A percentile compares a stretch with the other conserved stretches of the same genome.
phyloP scores from a whole-genome alignment of 345 rosid genomes.

The Populus simonii region DNA sequence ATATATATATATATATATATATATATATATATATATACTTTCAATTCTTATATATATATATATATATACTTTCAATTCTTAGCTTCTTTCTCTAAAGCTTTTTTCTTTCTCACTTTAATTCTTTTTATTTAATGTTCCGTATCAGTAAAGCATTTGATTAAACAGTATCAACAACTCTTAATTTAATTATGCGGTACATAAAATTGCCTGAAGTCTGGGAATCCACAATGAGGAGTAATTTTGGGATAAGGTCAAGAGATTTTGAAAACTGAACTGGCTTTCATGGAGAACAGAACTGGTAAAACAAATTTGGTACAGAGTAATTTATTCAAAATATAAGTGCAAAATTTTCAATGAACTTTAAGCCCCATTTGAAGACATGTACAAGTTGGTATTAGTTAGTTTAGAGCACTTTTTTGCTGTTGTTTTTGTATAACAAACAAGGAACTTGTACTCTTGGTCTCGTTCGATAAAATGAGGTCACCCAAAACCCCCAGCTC shows the following conservation, averaged over 20 bases:
- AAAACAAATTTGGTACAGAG: neutral
- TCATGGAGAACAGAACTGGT: neutral
- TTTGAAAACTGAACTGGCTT: too few species aligned
- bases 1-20: too few species aligned
- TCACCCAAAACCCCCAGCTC: constrained; percentile 6
- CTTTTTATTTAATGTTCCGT: too few species aligned
- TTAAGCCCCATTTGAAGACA: neutral
- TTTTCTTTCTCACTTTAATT: too few species aligned
- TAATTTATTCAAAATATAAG: neutral
- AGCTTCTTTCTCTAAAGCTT: too few species aligned
- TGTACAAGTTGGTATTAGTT: neutral
- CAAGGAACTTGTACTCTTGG: neutral
- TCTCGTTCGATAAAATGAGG: neutral
- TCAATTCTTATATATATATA: too few species aligned
- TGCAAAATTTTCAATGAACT: neutral
- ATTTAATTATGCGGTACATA: too few species aligned
- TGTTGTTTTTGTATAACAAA: constrained; percentile 3
- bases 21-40: too few species aligned
- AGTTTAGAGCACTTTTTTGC: neutral
- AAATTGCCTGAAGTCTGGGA: too few species aligned
- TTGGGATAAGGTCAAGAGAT: too few species aligned
- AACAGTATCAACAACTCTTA: neutral
- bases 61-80: too few species aligned
- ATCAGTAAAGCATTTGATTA: neutral
- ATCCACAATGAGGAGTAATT: too few species aligned